phyloP scores from a whole-genome alignment of 2,329 filamentous ascomycete species.

The Orbilia quercus region DNA sequence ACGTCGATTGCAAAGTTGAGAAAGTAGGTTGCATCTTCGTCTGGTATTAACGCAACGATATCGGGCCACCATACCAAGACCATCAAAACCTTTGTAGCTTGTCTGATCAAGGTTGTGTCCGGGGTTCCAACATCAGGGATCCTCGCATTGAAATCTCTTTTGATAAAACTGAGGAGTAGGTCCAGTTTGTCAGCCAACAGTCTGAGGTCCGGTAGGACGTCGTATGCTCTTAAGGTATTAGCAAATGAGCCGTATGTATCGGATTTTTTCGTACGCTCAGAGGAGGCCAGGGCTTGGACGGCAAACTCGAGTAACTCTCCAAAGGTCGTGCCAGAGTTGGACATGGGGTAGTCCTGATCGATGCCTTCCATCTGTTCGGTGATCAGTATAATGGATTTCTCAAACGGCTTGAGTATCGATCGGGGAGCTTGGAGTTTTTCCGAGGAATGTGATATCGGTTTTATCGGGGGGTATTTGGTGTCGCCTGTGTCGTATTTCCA shows the following conservation, averaged over 20 bases:
- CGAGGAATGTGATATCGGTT: constrained; percentile 17
- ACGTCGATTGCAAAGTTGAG: constrained; percentile 83
- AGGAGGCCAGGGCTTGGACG: constrained; percentile 80
- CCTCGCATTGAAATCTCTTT: constrained; percentile 78
- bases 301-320: constrained; percentile 86
- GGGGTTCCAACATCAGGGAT: constrained; percentile 66
- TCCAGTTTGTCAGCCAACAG: constrained; percentile 80
- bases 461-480: constrained; percentile 41
- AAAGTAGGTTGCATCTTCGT: constrained; percentile 82
- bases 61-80: constrained; percentile 79
- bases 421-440: constrained; percentile 62
- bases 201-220: constrained; percentile 80
- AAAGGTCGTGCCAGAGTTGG: constrained; percentile 68
- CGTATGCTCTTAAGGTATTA: constrained; percentile 80
- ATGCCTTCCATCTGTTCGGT: constrained; percentile 62
- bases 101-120: constrained; percentile 78
- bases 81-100: constrained; percentile 80
- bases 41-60: constrained; percentile 76
- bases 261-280: constrained; percentile 76
- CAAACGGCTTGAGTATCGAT: constrained; percentile 82
- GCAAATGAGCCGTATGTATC: constrained; percentile 89
- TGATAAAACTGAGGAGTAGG: constrained; percentile 82
- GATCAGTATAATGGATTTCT: constrained; percentile 63
- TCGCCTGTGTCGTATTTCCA: constrained; percentile 60
- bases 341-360: constrained; percentile 65